phyloP scores from a whole-genome alignment of 2,329 filamentous ascomycete species.

The Colletotrichum noveboracense region DNA sequence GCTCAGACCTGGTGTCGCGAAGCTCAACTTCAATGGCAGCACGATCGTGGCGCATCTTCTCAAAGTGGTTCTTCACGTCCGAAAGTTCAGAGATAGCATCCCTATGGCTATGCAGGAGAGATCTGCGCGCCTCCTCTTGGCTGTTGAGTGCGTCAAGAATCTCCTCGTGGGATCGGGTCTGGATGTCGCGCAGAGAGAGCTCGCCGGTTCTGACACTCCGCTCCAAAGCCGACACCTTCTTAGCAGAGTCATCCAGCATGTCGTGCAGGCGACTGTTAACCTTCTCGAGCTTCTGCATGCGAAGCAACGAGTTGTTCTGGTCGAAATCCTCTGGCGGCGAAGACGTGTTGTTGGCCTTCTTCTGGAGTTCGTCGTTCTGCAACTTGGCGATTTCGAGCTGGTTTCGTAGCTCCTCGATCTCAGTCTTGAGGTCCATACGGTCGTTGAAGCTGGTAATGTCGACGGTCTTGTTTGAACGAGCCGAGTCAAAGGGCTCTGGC shows the following conservation, averaged over 20 bases:
- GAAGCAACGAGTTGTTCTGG: constrained; percentile 78
- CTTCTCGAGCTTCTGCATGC: constrained; percentile 90
- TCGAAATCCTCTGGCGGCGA: constrained; percentile 68
- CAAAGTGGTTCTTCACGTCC: constrained; percentile 85
- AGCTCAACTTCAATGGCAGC: constrained; percentile 84
- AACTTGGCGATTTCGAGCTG: constrained; percentile 93
- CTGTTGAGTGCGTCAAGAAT: constrained; percentile 91
- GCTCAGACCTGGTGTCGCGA: constrained; percentile 81
- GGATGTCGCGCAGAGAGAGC: constrained; percentile 86
- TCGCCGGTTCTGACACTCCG: constrained; percentile 86
- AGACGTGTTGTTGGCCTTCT: constrained; percentile 76
- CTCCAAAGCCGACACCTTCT: constrained; percentile 90
- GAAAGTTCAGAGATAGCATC: constrained; percentile 83
- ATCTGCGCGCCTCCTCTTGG: constrained; percentile 87
- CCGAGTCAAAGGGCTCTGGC: constrained; percentile 72
- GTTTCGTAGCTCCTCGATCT: constrained; percentile 91
- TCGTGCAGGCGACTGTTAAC: constrained; percentile 92
- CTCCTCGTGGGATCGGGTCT: constrained; percentile 93
- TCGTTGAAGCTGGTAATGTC: constrained; percentile 87
- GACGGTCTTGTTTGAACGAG: constrained; percentile 81
- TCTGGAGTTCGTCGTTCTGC: constrained; percentile 92
- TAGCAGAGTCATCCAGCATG: constrained; percentile 91
- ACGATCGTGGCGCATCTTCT: constrained; percentile 84
- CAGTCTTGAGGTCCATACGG: constrained; percentile 87
- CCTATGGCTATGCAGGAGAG: constrained; percentile 84